Conservation (phyloP, 192 early-diverging fungal genomes). For the Mortierella alpina region DNA sequence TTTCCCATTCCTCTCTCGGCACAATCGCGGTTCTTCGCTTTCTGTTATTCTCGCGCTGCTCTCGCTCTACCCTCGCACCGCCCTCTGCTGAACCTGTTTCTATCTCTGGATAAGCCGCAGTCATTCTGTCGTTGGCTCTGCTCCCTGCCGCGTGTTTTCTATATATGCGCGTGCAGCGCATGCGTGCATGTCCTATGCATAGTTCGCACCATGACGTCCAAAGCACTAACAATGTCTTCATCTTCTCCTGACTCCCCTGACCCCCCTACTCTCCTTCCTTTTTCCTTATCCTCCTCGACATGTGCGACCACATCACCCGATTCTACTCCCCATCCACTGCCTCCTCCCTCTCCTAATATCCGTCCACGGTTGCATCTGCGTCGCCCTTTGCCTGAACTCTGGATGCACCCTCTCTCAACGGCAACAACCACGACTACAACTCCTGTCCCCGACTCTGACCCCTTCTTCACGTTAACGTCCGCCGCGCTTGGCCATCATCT, state of each 20-base stretch:
- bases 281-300: not conserved
- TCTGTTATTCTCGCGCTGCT: not conserved
- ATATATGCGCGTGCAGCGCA: constrained; percentile 16
- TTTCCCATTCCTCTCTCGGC: not conserved
- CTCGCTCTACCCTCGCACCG: too few species aligned
- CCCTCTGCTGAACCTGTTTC: too few species aligned
- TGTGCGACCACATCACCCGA: constrained; percentile 1
- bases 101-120: not conserved
- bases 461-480: too few species aligned
- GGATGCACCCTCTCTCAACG: constrained; percentile 20
- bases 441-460: not conserved
- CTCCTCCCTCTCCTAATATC: constrained; percentile 8
- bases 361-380: constrained; percentile 17
- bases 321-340: too few species aligned
- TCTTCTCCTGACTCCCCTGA: constrained; percentile 1
- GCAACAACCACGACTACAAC: constrained; percentile 1
- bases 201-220: constrained; percentile 23
- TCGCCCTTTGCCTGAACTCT: constrained; percentile 32
- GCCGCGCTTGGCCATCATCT: too few species aligned
- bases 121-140: not conserved
- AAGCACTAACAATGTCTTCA: constrained; percentile 16
- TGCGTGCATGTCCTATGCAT: constrained; percentile 13
- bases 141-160: constrained; percentile 25
- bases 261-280: not conserved
- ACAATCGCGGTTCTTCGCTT: not conserved